Percentiles rank a stretch among this genome's conserved stretches.
These are phyloP conservation scores for Aspergillus ostianus DNA, from an alignment of 495 filamentous ascomycete species.

Conservation along the genomic window DNA sequence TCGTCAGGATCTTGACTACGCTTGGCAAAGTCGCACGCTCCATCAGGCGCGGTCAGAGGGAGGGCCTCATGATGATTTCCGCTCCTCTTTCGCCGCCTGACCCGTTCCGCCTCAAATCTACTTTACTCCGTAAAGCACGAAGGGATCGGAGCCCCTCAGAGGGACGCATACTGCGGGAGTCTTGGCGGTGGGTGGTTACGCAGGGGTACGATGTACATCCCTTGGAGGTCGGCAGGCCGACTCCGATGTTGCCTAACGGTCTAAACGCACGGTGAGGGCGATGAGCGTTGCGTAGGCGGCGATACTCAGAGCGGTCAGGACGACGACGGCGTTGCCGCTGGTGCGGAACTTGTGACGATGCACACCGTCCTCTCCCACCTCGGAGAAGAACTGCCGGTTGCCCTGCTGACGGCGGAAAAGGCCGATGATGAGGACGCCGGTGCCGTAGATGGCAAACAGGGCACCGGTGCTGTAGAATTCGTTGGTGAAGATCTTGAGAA, in stretches of 20 bases:
- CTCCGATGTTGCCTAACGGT: conserved; percentile 14
- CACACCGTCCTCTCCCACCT: conserved; percentile 65
- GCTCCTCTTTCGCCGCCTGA: background rate
- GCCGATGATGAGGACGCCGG: conserved; percentile 75
- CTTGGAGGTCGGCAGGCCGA: background rate
- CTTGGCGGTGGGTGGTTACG: conserved; percentile 43
- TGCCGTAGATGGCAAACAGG: conserved; percentile 87
- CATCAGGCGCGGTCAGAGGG: background rate
- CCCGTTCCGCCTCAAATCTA: background rate
- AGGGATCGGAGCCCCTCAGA: background rate
- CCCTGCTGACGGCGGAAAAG: conserved; percentile 83
- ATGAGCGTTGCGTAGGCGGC: conserved; percentile 79
- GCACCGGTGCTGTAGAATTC: conserved; percentile 95
- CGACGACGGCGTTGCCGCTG: conserved; percentile 73
- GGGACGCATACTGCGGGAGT: conserved; percentile 14
- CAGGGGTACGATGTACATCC: conserved; percentile 17
- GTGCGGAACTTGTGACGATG: conserved; percentile 80
- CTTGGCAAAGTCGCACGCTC: background rate
- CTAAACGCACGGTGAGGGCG: conserved; percentile 65
- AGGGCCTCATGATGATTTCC: background rate
- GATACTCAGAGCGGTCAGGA: conserved; percentile 78
- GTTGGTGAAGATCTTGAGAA: conserved; percentile 92
- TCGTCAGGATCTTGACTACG: background rate
- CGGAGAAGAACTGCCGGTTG: conserved; percentile 89
- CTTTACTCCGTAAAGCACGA: background rate